Base-by-base conservation (phyloP, 1,284 basidiomycete species). In the Hemileia vastatrix region DNA sequence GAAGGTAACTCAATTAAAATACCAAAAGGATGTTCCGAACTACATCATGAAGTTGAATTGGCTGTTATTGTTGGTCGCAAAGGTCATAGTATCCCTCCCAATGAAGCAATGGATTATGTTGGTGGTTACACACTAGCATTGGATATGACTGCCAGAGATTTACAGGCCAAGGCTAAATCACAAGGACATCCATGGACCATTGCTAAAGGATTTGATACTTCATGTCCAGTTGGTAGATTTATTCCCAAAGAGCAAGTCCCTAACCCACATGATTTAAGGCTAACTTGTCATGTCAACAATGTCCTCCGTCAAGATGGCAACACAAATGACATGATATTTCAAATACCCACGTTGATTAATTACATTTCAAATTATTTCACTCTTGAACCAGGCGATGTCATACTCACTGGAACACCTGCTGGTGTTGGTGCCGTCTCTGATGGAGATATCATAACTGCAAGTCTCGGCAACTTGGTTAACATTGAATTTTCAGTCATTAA, bases 191-290 rank as follows among this genome's bases (percentile, higher is more conserved):
- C 57, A 11, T 60, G 57, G 57, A 19, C 36, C 9, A 19, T 40
- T 18, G 57, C 45, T 15, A 60, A 60, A 60, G 57, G 57, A 19
- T 60, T 60, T 36, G 57, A 60, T 52, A 60, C 57, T 49, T 60
- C 13, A 33, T 60, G 57, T 47, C 57, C 57, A 11, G 57, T 60
- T 47, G 57, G 57, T 27, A 60, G 45, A 44, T 60, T 53, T 19
- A 60, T 60, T 24, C 32, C 33, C 18, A 36, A 21, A 5, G 15
- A 47, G 3, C 24, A 40, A 4, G 43, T 60, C 33, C 2, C 18
- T 8, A 43, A 60, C 53, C 50, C 57, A 2, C 57, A 60, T 52
- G 36, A 52, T 13, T 49, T 60, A 27, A 51, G 21, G 2, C 32
- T 60, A 44, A 53, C 50, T 49, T 31, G 52, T 11, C 52, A 60